Evolutionary conservation across 805 yeast species (phyloP), one percentile per base, ranked within the genome.

Genomic region (Lipomyces sp.): DNA sequence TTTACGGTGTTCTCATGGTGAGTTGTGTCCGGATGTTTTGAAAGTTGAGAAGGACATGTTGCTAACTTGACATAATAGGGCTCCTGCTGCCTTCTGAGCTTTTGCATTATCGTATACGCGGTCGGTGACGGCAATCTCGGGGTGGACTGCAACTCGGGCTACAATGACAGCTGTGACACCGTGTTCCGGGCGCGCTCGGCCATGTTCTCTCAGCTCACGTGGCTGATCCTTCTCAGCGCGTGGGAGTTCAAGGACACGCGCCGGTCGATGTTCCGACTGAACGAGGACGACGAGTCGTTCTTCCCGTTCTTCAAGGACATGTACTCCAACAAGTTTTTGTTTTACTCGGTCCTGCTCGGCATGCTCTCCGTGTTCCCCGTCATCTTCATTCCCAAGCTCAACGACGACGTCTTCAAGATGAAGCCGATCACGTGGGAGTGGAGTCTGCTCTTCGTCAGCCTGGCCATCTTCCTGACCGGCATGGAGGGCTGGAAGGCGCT

Each of bases 321-420:
- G 39, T 85, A 88, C 86, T 68, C 69, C 13, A 87, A 87, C 68
- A 79, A 84, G 67, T 81, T 87, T 57, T 72, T 87, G 63, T 84
- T 86, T 72, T 86, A 90, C 89, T 85, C 95, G 0, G 78, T 87
- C 40, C 64, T 83, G 32, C 70, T 78, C 45, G 96, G 93, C 1
- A 78, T 84, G 55, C 67, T 77, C 13, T 75, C 87, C 2, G 82
- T 84, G 3, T 82, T 87, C 77, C 95, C 95, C 38, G 84, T 86
- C 18, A 80, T 86, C 34, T 86, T 86, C 68, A 87, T 87, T 57
- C 95, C 96, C 5, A 95, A 84, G n/a, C 86, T 87, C 64, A 87
- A 87, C 67, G 70, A 74, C 39, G 76, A 77, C 55, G 95, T 87
- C 7, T 87, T 87, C 65, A 71, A 82, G 60, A 95, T 87, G 67